Conservation (phyloP, 768 basidiomycete species). For the Phaeotremella fagi region DNA sequence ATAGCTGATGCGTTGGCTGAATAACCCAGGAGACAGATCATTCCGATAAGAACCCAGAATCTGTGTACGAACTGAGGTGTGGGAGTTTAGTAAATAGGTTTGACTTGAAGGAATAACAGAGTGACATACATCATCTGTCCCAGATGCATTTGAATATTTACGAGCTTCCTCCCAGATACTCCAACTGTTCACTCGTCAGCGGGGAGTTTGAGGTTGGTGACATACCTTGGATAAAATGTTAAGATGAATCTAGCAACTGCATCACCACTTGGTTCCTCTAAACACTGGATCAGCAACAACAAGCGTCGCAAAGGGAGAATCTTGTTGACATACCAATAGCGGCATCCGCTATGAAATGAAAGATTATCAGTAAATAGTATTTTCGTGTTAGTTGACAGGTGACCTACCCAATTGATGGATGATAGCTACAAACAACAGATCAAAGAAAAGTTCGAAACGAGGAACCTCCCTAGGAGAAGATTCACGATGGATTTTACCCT, state of each 20-base stretch:
- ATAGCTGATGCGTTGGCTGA: constrained; percentile 47
- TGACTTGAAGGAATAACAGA: too few relatives aligned
- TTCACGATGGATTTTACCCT: constrained; percentile 25
- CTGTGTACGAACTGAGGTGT: constrained; percentile 29
- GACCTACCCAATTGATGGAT: constrained; percentile 40
- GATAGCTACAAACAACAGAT: constrained; percentile 47
- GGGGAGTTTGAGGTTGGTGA: not conserved
- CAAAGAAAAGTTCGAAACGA: constrained; percentile 49
- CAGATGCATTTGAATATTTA: constrained; percentile 42
- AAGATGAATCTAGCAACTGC: constrained; percentile 24
- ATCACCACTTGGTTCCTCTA: constrained; percentile 13
- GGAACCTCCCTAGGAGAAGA: constrained; percentile 20
- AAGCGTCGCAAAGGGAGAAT: not conserved
- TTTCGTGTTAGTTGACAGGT: not conserved
- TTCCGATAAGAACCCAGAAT: constrained; percentile 42
- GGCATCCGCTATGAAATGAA: constrained; percentile 27
- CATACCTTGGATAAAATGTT: constrained; percentile 31
- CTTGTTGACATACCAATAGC: constrained; percentile 34
- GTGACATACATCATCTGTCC: constrained; percentile 45
- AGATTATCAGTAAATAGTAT: not conserved
- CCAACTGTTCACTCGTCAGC: constrained; percentile 26
- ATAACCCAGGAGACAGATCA: constrained; percentile 47
- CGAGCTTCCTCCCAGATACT: constrained; percentile 46
- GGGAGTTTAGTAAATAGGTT: not conserved
- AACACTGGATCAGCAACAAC: too few relatives aligned